Percentiles rank a stretch among this genome's conserved stretches.
Evolutionary conservation across 164 flowering plant genomes (phyloP).

Genomic region (Annona squamosa): DNA sequence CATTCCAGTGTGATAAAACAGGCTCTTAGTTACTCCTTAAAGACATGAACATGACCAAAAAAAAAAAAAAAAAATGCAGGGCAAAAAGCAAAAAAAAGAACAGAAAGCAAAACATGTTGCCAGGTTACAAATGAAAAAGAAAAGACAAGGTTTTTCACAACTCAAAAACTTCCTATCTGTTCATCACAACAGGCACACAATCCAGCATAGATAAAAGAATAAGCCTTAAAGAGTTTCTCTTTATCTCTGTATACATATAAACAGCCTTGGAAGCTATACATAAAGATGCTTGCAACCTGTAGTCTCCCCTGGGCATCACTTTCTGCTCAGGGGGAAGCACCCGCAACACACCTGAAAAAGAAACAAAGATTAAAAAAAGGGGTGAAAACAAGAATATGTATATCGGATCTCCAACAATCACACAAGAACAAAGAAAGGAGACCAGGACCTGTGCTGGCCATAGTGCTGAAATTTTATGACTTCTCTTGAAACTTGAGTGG

Average conservation of each 20-base stretch:
- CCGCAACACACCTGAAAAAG: slow-evolving; percentile 28
- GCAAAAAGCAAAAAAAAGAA: neutral
- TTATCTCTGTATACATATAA: slow-evolving; percentile 1
- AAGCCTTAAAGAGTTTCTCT: slow-evolving; percentile 12
- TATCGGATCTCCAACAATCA: too few relatives aligned
- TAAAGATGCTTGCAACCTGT: slow-evolving; percentile 16
- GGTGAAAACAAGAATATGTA: neutral
- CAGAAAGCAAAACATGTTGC: neutral
- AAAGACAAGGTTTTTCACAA: slow-evolving; percentile 1
- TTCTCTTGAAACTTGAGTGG: too few relatives aligned
- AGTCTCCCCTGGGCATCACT: slow-evolving; percentile 16
- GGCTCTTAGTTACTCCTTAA: neutral
- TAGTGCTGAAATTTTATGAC: too few relatives aligned
- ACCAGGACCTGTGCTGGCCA: too few relatives aligned
- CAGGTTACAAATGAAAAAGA: neutral
- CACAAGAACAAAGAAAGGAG: too few relatives aligned
- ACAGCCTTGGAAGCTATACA: slow-evolving; percentile 26
- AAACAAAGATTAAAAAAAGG: neutral
- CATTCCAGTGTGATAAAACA: neutral
- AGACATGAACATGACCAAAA: neutral
- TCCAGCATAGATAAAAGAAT: slow-evolving; percentile 13
- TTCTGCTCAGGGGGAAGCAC: slow-evolving; percentile 39
- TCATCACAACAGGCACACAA: slow-evolving; percentile 15
- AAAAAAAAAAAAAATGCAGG: neutral
- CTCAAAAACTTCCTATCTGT: slow-evolving; percentile 8